Evolutionary conservation across 1,139 yeast species (phyloP).

Genomic region (Pichia terricola): DNA sequence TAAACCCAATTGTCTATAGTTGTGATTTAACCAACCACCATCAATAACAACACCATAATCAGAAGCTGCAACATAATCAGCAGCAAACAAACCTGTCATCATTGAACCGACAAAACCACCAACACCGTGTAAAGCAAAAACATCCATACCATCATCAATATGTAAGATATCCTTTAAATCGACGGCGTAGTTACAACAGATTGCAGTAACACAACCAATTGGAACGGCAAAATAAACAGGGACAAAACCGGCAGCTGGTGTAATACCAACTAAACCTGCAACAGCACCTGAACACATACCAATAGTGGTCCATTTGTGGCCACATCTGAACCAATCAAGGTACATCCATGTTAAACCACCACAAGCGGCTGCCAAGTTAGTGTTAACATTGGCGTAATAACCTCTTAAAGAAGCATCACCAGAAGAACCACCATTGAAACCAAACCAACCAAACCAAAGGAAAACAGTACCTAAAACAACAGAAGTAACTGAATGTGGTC

Average conservation of each 20-base stretch:
- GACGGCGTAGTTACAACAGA: conserved; percentile 74
- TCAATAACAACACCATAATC: conserved; percentile 56
- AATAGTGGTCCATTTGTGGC: conserved; percentile 89
- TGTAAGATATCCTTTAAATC: conserved; percentile 63
- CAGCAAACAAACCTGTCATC: conserved; percentile 86
- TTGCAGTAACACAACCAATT: conserved; percentile 73
- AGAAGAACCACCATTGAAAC: conserved; percentile 96
- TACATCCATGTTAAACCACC: conserved; percentile 94
- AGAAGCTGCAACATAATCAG: conserved; percentile 79
- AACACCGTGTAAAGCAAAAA: conserved; percentile 86
- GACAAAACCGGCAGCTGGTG: conserved; percentile 95
- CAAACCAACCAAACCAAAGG: conserved; percentile 98
- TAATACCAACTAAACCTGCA: conserved; percentile 91
- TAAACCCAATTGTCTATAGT: conserved; percentile 83
- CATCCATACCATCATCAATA: conserved; percentile 95
- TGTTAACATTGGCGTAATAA: conserved; percentile 86
- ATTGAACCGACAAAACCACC: conserved; percentile 85
- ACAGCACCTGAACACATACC: conserved; percentile 91
- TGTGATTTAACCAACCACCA: conserved; percentile 94
- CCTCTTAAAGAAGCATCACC: conserved; percentile 88
- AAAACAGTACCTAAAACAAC: conserved; percentile 91
- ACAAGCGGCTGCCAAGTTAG: conserved; percentile 83
- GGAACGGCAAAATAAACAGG: conserved; percentile 83
- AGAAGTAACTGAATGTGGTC: conserved; percentile 83
- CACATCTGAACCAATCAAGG: conserved; percentile 80